Percentiles rank a stretch among this genome's conserved stretches.
Conservation (phyloP, 2,329 filamentous ascomycete genomes). For the Furcasterigmium sp. region DNA sequence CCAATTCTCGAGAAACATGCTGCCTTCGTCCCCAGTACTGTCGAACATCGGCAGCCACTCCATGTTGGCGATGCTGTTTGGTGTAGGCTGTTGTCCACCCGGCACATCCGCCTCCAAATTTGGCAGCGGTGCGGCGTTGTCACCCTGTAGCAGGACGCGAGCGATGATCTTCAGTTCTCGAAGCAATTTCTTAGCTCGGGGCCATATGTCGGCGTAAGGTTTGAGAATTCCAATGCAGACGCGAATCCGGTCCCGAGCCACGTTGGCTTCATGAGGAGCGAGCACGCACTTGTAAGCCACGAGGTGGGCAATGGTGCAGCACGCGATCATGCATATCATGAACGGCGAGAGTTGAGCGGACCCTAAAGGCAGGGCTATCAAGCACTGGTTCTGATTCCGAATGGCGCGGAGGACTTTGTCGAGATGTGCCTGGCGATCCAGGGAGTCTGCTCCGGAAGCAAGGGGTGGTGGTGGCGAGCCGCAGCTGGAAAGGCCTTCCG, state of each 20-base stretch:
- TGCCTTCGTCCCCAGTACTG: too few species aligned
- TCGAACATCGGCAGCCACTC: too few species aligned
- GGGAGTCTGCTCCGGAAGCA: neutral
- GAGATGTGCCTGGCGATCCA: neutral
- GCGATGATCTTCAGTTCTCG: neutral
- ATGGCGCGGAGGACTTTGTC: slow-evolving; percentile 20
- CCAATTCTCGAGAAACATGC: too few species aligned
- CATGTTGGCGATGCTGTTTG: too few species aligned
- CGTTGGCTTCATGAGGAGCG: neutral
- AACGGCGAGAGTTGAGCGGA: slow-evolving; percentile 32
- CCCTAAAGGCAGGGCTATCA: slow-evolving; percentile 22
- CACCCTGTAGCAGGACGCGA: neutral
- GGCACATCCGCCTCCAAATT: too few species aligned
- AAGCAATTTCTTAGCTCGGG: neutral
- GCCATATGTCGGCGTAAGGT: slow-evolving; percentile 1
- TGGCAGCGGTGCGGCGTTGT: too few species aligned
- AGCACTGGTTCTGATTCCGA: slow-evolving; percentile 1
- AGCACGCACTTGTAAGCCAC: slow-evolving; percentile 1
- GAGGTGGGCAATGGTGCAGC: slow-evolving; percentile 2
- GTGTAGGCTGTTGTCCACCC: too few species aligned
- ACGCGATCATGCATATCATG: slow-evolving; percentile 29
- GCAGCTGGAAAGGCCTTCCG: slow-evolving; percentile 33
- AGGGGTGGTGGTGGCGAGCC: slow-evolving; percentile 13
- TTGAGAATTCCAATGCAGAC: slow-evolving; percentile 1
- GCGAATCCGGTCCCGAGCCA: neutral